A percentile compares a stretch with the other conserved stretches of the same genome.
Conservation (phyloP, 495 filamentous ascomycete genomes). For the Lasiosphaeria hispida region DNA sequence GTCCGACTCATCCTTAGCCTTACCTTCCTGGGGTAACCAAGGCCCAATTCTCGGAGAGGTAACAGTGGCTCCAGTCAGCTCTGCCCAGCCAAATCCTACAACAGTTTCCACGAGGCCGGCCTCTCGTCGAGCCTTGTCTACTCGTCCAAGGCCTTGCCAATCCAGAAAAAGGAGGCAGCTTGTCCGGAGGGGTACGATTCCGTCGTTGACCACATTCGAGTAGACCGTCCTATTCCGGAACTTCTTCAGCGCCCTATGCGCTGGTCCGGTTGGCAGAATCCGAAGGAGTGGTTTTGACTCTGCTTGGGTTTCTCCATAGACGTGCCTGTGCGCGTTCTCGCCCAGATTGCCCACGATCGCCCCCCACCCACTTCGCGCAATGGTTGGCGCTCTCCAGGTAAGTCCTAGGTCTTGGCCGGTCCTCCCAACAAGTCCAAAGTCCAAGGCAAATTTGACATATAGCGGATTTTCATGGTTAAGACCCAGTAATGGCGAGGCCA, state of each 20-base stretch:
- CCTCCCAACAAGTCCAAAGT: conserved; percentile 90
- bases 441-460: conserved; percentile 94
- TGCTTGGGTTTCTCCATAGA: conserved; percentile 64
- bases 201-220: conserved; percentile 97
- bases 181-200: conserved; percentile 90
- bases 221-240: conserved; percentile 93
- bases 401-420: conserved; percentile 94
- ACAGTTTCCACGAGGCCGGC: conserved; percentile 89
- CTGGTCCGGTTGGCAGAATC: conserved; percentile 89
- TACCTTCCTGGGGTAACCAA: conserved; percentile 33
- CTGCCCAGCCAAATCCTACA: conserved; percentile 91
- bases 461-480: conserved; percentile 96
- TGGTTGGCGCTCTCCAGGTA: conserved; percentile 85
- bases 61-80: conserved; percentile 75
- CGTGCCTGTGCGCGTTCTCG: conserved; percentile 58
- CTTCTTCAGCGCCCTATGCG: conserved; percentile 78
- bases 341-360: conserved; percentile 78
- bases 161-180: conserved; percentile 96
- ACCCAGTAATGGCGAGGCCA: conserved; percentile 87
- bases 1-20: conserved; percentile 23
- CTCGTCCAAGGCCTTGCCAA: conserved; percentile 88
- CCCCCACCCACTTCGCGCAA: conserved; percentile 82
- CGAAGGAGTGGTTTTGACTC: conserved; percentile 85
- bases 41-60: conserved; percentile 34
- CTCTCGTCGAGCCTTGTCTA: conserved; percentile 90